Evolutionary conservation across 2,329 filamentous ascomycete species (phyloP), one percentile per base, ranked within the genome.

Genomic region (Karstenula rhodostoma): DNA sequence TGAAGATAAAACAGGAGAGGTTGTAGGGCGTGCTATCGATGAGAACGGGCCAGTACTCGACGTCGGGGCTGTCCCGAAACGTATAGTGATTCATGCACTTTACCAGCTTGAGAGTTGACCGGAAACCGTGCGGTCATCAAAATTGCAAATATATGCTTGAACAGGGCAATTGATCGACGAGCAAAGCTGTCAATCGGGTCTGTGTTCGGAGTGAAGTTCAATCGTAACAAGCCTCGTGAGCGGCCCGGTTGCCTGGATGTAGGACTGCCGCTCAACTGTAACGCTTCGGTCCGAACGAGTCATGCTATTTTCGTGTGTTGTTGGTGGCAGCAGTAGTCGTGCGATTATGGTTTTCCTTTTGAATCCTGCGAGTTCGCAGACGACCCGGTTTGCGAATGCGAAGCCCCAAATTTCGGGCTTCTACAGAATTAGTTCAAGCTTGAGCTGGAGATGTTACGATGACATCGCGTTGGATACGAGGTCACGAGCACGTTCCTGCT

Each of bases 381-480:
- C 33, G 12, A 51, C 37, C 50, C 17, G 27, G 19, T 19, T 40
- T 51, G 48, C 12, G 47, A 22, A 49, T 19, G 15, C 29, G 33
- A 37, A 33, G 33, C n/a, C 48, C 19, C 32, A 23, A 4, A 19
- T 27, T 37, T 51, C 48, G 48, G 33, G 12, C 42, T 50, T 57
- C 15, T 40, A 4, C 25, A 4, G 12, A 12, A n/a, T 25, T 27
- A 35, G n/a, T 29, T n/a, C 40, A 33, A 35, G 25, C 8, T 22
- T 49, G 27, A 19, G 22, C 27, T 37, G n/a, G 33, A 33, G 8
- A 23, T 13, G 29, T 22, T 40, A 22, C 50, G 12, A 23, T 53
- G 50, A 46, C 53, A 44, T 33, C 42, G 52, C 52, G n/a, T 32
- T 13, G 33, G 46, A 57, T 62, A 56, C 59, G 46, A 58, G 50